Base-by-base conservation (phyloP, 2,329 filamentous ascomycete genomes). In the Pseudogymnoascus sp. region DNA sequence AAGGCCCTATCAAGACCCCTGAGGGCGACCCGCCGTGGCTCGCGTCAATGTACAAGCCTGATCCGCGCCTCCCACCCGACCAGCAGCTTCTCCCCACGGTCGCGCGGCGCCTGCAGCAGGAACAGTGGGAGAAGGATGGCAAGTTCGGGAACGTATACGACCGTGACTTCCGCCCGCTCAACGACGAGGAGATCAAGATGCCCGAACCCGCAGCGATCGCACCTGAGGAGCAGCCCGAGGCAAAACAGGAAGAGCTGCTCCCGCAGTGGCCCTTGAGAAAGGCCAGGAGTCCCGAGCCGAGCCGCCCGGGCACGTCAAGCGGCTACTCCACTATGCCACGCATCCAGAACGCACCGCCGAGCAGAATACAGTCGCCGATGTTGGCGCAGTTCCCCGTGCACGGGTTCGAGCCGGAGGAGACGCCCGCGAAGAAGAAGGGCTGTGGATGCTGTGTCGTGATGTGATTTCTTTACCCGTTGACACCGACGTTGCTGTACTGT, bases 11-110 rank as follows among this genome's bases (percentile, higher is more conserved):
- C 67, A 82, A 90, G 69, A 82, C 85, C 39, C 92, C 92, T 0
- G 94, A 97, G 76, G 94, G 94, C 18, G 92, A 97, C 59, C 91
- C 94, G 8, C 94, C 94, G 58, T 99, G 94, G 94, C 82, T 97
- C 74, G 83, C 94, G 48, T 89, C 88, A 19, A 90, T 95, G 74
- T 99, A 96, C 74, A 95, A 95, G 69, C 94, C 94, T 0, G 94
- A 99, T 70, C 94, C 94, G 28, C 86, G 91, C 62, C 78, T 99
- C 33, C 94, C 94, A 5, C 94, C 91, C 0, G 94, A 99, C 63
- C 89, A 99, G 72, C 94, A 99, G 71, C 85, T 99, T 59, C 83
- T 99, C 9, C 94, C 94, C 0, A 97, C 94, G 0, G 91, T 97
- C 63, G 94, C 94, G 10, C 90, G 88, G 68, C 82, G 90, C 60